Conservation (phyloP, 169 alveolate genomes). For the Eimeria tenella region DNA sequence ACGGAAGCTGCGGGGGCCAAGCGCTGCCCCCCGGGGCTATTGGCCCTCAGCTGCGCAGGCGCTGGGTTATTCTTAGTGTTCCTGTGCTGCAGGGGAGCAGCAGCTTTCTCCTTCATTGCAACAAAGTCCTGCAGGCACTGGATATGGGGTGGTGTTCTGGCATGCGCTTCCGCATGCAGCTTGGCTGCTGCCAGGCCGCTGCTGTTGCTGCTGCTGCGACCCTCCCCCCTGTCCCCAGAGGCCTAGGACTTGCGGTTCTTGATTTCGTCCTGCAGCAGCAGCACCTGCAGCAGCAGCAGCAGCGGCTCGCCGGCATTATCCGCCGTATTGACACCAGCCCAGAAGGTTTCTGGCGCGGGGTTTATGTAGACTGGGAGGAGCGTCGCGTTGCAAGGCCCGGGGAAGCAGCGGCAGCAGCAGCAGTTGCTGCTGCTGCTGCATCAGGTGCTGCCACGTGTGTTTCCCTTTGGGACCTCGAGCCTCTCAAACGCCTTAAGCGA, state of each 20-base stretch:
- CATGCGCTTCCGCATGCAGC: conserved; percentile 63
- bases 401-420: conserved; percentile 50
- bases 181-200: conserved; percentile 33
- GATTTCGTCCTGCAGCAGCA: conserved; percentile 60
- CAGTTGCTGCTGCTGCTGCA: conserved; percentile 50
- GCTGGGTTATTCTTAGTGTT: conserved; percentile 33
- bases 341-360: conserved; percentile 70
- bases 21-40: neutral
- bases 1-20: neutral
- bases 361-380: conserved; percentile 75
- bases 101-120: neutral
- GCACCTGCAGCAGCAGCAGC: conserved; percentile 30
- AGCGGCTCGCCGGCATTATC: conserved; percentile 62
- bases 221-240: conserved; percentile 48
- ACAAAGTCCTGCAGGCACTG: conserved; percentile 49
- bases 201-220: conserved; percentile 63
- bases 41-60: conserved; percentile 37
- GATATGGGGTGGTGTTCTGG: conserved; percentile 49
- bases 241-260: conserved; percentile 32
- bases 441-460: conserved; percentile 3
- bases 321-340: conserved; percentile 32
- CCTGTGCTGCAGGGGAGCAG: conserved; percentile 42
- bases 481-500: conserved; percentile 72
- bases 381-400: conserved; percentile 22
- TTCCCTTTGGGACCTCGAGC: conserved; percentile 76